Conservation (phyloP, 176 grass and related monocot genomes). For the Aegilops longissima region DNA sequence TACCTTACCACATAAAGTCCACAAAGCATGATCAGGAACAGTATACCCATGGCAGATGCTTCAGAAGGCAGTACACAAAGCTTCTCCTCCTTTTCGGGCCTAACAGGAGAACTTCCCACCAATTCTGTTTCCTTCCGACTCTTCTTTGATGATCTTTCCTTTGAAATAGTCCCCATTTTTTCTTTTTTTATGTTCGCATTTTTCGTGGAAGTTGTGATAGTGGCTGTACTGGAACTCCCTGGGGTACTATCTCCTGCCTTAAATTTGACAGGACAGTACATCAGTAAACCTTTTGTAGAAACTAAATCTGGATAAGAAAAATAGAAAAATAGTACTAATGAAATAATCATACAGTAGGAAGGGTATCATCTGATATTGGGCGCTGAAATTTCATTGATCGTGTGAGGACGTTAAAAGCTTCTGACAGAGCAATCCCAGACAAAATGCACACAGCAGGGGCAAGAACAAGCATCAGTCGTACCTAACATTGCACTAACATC, state of each 20-base stretch:
- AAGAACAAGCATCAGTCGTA: conserved; percentile 99
- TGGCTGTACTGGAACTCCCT: conserved; percentile 35
- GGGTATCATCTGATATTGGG: conserved; percentile 44
- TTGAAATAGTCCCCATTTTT: conserved; percentile 61
- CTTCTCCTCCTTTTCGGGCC: conserved; percentile 57
- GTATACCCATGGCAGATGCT: conserved; percentile 73
- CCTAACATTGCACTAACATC: conserved; percentile 44
- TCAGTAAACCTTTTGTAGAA: neutral
- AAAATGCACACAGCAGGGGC: conserved; percentile 96
- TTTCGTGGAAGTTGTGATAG: conserved; percentile 45
- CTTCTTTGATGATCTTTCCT: conserved; percentile 85
- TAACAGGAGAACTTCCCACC: conserved; percentile 47
- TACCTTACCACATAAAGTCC: conserved; percentile 94
- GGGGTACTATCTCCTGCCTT: conserved; percentile 60
- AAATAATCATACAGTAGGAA: conserved; percentile 62
- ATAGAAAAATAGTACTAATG: conserved; percentile 37
- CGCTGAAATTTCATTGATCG: conserved; percentile 83
- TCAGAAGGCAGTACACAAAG: conserved; percentile 79
- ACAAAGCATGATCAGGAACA: conserved; percentile 78
- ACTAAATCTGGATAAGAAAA: conserved; percentile 23
- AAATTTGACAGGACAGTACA: conserved; percentile 22
- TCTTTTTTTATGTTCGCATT: conserved; percentile 37
- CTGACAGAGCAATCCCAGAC: conserved; percentile 94
- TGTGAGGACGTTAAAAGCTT: conserved; percentile 80
- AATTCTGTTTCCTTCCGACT: conserved; percentile 81